A percentile compares a stretch with the other conserved stretches of the same genome.
Conservation (phyloP, 75 land plant species). For the Cupressus sempervirens region DNA sequence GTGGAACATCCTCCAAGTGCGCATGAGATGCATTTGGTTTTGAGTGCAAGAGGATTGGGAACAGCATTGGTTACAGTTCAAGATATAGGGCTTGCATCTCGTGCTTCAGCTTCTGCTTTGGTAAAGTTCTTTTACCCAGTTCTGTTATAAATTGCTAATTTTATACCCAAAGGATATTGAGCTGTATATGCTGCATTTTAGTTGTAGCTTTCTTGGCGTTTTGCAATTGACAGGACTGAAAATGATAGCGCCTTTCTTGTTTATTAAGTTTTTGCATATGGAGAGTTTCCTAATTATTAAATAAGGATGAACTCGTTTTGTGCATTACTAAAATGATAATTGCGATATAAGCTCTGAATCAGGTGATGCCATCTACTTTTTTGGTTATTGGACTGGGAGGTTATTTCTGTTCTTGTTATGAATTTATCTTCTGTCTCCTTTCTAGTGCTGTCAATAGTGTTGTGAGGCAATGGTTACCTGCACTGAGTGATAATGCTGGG, state of each 20-base stretch:
- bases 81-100: slow-evolving; percentile 76
- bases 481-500: not conserved
- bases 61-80: slow-evolving; percentile 67
- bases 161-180: not conserved
- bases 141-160: not conserved
- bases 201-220: not conserved
- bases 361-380: not conserved
- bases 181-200: not conserved
- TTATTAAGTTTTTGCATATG: not conserved
- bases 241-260: not conserved
- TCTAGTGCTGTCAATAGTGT: not conserved
- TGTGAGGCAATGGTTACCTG: not conserved
- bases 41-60: slow-evolving; percentile 72
- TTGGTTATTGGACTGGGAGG: not conserved
- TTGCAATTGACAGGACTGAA: not conserved
- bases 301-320: not conserved
- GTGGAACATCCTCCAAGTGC: slow-evolving; percentile 31
- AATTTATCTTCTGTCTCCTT: not conserved
- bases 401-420: not conserved
- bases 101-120: slow-evolving; percentile 48
- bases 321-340: not conserved
- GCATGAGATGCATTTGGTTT: slow-evolving; percentile 35
- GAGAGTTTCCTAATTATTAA: not conserved
- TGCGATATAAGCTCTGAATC: not conserved
- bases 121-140: slow-evolving; percentile 28